These are phyloP conservation scores for Pseudocercospora musae DNA, from an alignment of 2,329 filamentous ascomycete species.

Conservation along the genomic window DNA sequence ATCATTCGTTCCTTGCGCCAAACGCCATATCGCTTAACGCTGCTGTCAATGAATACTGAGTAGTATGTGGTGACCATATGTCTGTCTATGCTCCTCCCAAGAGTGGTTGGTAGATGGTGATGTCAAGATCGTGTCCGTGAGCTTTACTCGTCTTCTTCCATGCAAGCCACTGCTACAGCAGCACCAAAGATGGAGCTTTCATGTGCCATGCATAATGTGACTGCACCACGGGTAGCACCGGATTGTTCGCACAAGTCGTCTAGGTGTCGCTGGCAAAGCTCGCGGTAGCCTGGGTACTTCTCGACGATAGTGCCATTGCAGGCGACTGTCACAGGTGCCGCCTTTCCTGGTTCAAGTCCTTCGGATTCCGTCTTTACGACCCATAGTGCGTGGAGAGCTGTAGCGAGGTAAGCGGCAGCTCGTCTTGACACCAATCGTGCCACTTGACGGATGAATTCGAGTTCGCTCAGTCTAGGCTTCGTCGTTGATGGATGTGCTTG, in stretches of 20 bases:
- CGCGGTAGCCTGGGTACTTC: slow-evolving; percentile 67
- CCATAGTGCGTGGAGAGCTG: slow-evolving; percentile 62
- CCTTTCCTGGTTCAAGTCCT: slow-evolving; percentile 34
- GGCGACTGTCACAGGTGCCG: slow-evolving; percentile 53
- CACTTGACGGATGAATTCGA: slow-evolving; percentile 53
- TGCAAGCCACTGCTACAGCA: slow-evolving; percentile 57
- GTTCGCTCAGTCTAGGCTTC: slow-evolving; percentile 39
- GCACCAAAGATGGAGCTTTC: slow-evolving; percentile 75
- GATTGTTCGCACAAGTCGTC: slow-evolving; percentile 52
- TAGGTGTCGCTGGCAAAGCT: slow-evolving; percentile 61
- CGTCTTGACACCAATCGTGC: slow-evolving; percentile 55
- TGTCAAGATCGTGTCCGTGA: neutral
- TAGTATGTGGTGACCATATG: neutral
- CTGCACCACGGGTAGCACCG: slow-evolving; percentile 41
- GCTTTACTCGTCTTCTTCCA: slow-evolving; percentile 18
- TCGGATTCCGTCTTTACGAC: slow-evolving; percentile 50
- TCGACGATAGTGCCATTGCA: slow-evolving; percentile 79
- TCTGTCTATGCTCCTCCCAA: neutral
- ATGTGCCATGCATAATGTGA: slow-evolving; percentile 65
- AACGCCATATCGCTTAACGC: neutral
- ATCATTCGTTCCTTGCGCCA: slow-evolving; percentile 1
- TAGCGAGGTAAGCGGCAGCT: slow-evolving; percentile 61
- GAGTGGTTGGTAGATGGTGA: neutral
- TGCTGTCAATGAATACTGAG: neutral
- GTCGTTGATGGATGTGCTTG: slow-evolving; percentile 49